These are phyloP conservation scores for Pleurotus cornucopiae DNA, from an alignment of 768 basidiomycete genomes.

Conservation along the genomic window DNA sequence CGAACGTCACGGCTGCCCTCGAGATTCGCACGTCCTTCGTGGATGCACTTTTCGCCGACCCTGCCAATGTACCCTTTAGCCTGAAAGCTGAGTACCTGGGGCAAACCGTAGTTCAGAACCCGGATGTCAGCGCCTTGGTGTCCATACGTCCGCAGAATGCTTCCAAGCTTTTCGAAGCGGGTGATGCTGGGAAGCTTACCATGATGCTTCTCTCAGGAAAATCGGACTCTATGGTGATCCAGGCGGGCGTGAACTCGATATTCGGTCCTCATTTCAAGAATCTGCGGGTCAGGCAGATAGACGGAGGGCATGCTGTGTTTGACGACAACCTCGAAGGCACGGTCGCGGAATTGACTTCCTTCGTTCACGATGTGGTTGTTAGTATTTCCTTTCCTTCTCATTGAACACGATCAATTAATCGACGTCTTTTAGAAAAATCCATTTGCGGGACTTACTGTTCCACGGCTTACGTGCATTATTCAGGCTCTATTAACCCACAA, in stretches of 20 bases:
- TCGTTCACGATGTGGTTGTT: background rate
- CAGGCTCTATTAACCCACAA: too few relatives aligned
- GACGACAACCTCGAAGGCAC: conserved; percentile 25
- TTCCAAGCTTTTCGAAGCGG: conserved; percentile 19
- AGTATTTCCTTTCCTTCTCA: too few relatives aligned
- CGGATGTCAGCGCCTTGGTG: conserved; percentile 16
- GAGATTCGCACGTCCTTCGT: conserved; percentile 19
- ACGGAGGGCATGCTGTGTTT: conserved; percentile 27
- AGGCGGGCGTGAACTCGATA: background rate
- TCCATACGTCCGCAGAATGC: conserved; percentile 22
- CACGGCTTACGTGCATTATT: too few relatives aligned
- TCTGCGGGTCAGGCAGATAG: background rate
- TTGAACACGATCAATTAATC: too few relatives aligned
- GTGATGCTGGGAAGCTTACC: conserved; percentile 19
- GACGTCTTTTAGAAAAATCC: too few relatives aligned
- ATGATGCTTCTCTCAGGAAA: conserved; percentile 16
- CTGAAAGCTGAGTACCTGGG: conserved; percentile 22
- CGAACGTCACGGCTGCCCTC: conserved; percentile 15
- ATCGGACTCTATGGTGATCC: background rate
- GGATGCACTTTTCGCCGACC: conserved; percentile 21
- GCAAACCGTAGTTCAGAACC: conserved; percentile 14
- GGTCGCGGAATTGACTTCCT: conserved; percentile 10
- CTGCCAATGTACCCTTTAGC: conserved; percentile 19
- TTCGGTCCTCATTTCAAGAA: conserved; percentile 6
- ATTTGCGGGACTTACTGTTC: too few relatives aligned